Base-by-base conservation (phyloP, 805 yeast species). In the Lipomyces japonicus region DNA sequence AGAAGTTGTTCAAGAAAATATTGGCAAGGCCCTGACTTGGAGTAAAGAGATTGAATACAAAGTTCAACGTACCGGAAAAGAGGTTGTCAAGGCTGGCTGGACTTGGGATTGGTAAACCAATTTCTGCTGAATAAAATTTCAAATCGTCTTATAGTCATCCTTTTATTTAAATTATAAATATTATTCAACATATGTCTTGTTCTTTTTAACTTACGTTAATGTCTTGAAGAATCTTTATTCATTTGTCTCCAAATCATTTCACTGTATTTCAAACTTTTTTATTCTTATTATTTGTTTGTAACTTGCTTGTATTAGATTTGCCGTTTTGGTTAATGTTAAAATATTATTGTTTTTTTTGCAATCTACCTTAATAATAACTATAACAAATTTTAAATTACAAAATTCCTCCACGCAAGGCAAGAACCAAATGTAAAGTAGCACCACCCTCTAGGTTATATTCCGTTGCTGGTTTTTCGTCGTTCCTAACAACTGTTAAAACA, bases 341-440 rank as follows among this genome's bases (percentile, higher is more conserved):
- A 6, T 34, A 6, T 34, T 28, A 14, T 28, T 28, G 10, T 28
- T 28, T 10, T 28, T 28, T 28, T 28, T 28, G 12, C n/a, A n/a
- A n/a, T n/a, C n/a, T n/a, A n/a, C n/a, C n/a, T 28, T 28, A 28
- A 28, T 28, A 28, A 7, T 7, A 28, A 28, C 10, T 28, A 7
- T 28, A 28, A 7, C 31, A 28, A 7, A 28, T 28, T 7, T 12
- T 7, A 7, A 7, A 12, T 12, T 28, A 28, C 12, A 7, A 28
- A 28, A 28, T 12, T n/a, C 97, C 97, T 1, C 98, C 98, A 68
- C 97, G 82, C 46, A 91, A 78, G 1, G 97, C 91, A 61, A 91
- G 72, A 16, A 93, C 97, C 63, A 91, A 75, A 70, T 91, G 97
- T 61, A 91, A 73, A 45, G 88, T 87, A 38, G 91, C 78, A 10